phyloP scores from a whole-genome alignment of 2,329 filamentous ascomycete species.

The Didymella sp. region DNA sequence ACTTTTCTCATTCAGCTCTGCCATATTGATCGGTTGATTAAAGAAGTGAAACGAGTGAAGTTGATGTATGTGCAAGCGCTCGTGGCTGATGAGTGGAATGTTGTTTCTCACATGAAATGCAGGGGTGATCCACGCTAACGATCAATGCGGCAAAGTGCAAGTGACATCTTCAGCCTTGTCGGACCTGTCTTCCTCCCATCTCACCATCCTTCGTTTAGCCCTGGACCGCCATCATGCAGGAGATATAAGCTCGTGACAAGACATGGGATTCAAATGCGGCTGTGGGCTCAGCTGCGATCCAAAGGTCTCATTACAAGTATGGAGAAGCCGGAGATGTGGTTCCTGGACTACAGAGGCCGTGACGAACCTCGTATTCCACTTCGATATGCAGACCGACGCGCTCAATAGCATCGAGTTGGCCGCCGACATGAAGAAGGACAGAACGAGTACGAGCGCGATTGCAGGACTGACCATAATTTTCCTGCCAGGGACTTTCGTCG shows the following conservation, averaged over 20 bases:
- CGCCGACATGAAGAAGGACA: constrained; percentile 34
- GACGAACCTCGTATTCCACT: constrained; percentile 25
- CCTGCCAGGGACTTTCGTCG: constrained; percentile 24
- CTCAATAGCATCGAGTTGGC: constrained; percentile 35
- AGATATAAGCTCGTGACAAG: not conserved
- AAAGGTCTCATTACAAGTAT: not conserved
- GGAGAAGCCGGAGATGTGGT: not conserved
- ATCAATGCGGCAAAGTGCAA: not conserved
- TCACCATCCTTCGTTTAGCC: not conserved
- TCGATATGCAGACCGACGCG: constrained; percentile 43
- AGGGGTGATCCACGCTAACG: not conserved
- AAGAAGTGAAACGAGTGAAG: too few species aligned
- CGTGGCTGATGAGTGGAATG: not conserved
- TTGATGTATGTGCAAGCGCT: not conserved
- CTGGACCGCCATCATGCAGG: not conserved
- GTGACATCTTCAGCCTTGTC: not conserved
- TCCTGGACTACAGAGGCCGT: not conserved
- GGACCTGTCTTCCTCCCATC: not conserved
- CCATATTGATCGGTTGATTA: constrained; percentile 18
- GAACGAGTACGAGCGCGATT: constrained; percentile 43
- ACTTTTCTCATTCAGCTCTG: constrained; percentile 18
- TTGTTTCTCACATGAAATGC: not conserved
- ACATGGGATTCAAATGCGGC: not conserved
- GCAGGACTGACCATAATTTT: constrained; percentile 45
- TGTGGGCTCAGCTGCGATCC: not conserved